Percentiles rank a stretch among this genome's conserved stretches.
Evolutionary conservation across 192 early-diverging fungal species (phyloP).

Genomic region (Coemansia sp.): DNA sequence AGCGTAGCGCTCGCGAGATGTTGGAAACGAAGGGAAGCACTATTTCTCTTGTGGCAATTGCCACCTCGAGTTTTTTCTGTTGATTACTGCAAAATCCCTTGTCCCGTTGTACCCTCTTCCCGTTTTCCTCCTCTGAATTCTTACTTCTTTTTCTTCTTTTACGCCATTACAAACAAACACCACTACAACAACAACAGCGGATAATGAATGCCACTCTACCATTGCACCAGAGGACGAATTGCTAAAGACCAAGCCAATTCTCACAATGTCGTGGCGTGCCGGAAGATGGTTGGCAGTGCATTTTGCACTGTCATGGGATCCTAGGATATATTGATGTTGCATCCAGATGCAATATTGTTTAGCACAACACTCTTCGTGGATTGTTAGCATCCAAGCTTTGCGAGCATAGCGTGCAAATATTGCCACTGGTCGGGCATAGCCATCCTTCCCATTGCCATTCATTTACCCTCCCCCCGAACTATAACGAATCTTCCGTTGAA

Average conservation of each 20-base stretch:
- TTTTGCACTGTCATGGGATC: background rate
- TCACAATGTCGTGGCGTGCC: background rate
- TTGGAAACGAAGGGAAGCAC: background rate
- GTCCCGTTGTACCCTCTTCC: background rate
- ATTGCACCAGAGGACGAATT: background rate
- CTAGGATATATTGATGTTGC: background rate
- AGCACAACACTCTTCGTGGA: background rate
- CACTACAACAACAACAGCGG: background rate
- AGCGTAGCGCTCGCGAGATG: no score
- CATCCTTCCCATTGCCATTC: background rate
- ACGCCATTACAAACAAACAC: background rate
- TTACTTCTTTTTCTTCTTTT: background rate
- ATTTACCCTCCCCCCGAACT: no score
- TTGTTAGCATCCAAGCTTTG: no score
- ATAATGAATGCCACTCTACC: background rate
- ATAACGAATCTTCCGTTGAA: no score
- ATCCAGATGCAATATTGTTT: no score
- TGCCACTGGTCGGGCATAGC: background rate
- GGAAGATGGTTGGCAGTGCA: no score
- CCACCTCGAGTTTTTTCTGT: background rate
- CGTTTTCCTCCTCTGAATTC: background rate
- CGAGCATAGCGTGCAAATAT: no score
- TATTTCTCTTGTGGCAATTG: background rate
- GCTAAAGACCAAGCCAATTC: background rate
- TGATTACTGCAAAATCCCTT: background rate